Conservation (phyloP, 305 asterid species). For the Fraxinus dipetala region DNA sequence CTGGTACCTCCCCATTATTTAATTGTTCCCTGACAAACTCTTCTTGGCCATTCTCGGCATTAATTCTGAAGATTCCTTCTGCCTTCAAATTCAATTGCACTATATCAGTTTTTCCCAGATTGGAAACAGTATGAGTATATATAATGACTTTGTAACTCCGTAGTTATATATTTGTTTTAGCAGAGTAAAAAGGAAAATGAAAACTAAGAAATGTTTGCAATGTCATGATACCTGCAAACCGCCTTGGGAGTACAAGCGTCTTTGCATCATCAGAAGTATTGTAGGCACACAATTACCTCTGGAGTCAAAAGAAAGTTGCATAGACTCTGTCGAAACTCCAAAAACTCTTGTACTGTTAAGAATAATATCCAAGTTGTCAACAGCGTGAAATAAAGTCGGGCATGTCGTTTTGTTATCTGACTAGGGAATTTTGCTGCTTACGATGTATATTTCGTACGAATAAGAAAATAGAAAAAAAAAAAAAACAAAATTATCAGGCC, state of each 20-base stretch:
- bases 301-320: conserved; percentile 46
- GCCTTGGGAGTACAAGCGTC: conserved; percentile 38
- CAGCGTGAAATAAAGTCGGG: not conserved
- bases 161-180: not conserved
- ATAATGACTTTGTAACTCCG: not conserved
- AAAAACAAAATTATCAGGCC: not conserved
- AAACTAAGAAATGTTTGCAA: not conserved
- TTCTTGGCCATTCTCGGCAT: conserved; percentile 45
- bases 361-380: conserved; percentile 12
- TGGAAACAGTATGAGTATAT: not conserved
- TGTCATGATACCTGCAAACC: conserved; percentile 40
- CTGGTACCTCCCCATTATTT: conserved; percentile 44
- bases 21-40: conserved; percentile 42
- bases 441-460: not conserved
- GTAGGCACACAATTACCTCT: conserved; percentile 52
- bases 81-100: conserved; percentile 27
- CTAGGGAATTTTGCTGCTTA: not conserved
- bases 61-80: conserved; percentile 57
- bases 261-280: conserved; percentile 48
- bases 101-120: not conserved
- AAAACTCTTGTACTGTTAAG: conserved; percentile 38
- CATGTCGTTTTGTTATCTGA: not conserved
- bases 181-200: not conserved
- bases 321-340: conserved; percentile 48
- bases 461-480: no score